Base-by-base conservation (phyloP, 805 yeast species). In the Saturnispora silvae region DNA sequence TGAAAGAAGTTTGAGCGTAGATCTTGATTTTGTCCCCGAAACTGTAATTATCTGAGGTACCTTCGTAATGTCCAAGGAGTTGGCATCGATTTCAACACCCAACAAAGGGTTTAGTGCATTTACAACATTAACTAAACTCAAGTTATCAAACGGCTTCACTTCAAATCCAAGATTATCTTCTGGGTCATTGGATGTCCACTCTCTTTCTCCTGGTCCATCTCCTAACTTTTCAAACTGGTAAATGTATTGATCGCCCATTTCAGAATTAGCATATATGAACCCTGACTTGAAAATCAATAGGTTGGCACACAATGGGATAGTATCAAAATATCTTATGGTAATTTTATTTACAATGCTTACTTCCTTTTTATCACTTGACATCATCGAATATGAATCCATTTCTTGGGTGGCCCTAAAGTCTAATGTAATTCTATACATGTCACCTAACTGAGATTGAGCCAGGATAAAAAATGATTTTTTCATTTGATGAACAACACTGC, bases 221-320 rank as follows among this genome's bases (percentile, higher is more conserved):
- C 94, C 95, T 31, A 86, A 59, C 34, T 70, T 70, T 43, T 80
- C 84, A 49, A 89, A 81, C 53, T 85, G 95, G 49, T 77, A 83
- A n/a, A 82, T 61, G 15, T 63, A 55, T 48, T 78, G 82, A 49
- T 79, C 76, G 20, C 79, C 75, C 40, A 63, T 55, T 40, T 78
- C 78, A 7, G 75, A 61, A 43, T 77, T 76, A 1, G 79, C 81
- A 53, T 74, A 82, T 26, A 89, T 48, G 45, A 75, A 81, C 0
- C 97, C 98, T 5, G 81, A 69, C 45, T 70, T 78, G 44, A 86
- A 66, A 29, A 89, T 72, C 28, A 67, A 61, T 10, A 89, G 47
- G 4, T 67, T 52, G 16, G 64, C 62, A 19, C 81, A 68, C 1
- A 68, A 54, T 2, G 86, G 81, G 25, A 83, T 65, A 0, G 94